These are phyloP conservation scores for Lotmaria passim DNA, from an alignment of 208 protist genomes.

Conservation along the genomic window DNA sequence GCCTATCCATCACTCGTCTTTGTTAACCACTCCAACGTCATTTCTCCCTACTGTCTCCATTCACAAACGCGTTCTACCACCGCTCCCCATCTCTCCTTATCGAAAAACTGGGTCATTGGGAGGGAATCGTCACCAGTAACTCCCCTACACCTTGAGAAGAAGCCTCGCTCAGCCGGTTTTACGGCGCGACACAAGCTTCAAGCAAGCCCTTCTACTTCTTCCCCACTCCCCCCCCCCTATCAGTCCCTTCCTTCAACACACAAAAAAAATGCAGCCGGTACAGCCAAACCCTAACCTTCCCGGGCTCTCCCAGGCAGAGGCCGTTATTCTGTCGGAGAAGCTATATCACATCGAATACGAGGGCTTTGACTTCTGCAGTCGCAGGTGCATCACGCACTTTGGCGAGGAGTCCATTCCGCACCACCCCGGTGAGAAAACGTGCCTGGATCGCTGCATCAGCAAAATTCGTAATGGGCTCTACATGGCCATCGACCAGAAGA, in stretches of 20 bases:
- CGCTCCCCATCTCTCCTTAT: too few species aligned
- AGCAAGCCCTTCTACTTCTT: background rate
- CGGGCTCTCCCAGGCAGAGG: conserved; percentile 63
- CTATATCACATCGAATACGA: conserved; percentile 61
- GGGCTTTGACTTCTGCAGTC: conserved; percentile 65
- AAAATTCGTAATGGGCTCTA: conserved; percentile 68
- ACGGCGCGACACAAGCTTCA: too few species aligned
- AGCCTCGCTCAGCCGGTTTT: too few species aligned
- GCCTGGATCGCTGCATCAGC: conserved; percentile 72
- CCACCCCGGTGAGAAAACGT: conserved; percentile 80
- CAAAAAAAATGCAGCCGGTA: conserved; percentile 53
- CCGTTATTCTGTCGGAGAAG: conserved; percentile 69
- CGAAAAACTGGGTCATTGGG: too few species aligned
- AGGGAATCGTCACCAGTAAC: too few species aligned
- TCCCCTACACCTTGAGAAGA: too few species aligned
- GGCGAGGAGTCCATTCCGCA: conserved; percentile 84
- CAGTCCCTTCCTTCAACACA: background rate
- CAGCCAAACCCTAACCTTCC: conserved; percentile 58
- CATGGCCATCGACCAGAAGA: conserved; percentile 66
- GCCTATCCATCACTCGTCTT: too few species aligned
- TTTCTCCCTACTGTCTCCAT: too few species aligned
- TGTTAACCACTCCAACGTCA: too few species aligned
- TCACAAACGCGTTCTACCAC: too few species aligned
- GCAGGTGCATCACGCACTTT: conserved; percentile 77
- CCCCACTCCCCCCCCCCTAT: background rate